Percentiles rank a stretch among this genome's conserved stretches.
These are phyloP conservation scores for Pharnaceum exiguum DNA, from an alignment of 148 eudicot genomes.

Conservation along the genomic window DNA sequence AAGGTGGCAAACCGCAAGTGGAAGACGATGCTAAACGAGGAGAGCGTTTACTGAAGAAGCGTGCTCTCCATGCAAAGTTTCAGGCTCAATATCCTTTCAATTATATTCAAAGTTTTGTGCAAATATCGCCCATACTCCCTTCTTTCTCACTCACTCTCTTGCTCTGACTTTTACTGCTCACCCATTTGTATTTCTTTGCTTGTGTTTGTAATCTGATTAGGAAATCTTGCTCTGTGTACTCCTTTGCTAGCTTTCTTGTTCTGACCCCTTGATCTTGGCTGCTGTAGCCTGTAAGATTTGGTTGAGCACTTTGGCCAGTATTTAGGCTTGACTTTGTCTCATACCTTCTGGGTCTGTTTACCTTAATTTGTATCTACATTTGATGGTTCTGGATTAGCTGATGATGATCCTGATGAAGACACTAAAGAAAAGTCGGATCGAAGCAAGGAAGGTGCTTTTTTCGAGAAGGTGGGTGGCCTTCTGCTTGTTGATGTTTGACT, in stretches of 20 bases:
- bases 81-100: constrained; percentile 84
- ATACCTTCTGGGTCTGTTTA: no score
- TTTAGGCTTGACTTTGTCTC: no score
- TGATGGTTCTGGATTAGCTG: constrained; percentile 53
- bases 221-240: no score
- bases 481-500: not conserved
- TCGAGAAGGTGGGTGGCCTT: constrained; percentile 61
- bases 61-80: constrained; percentile 91
- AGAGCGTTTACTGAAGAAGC: constrained; percentile 74
- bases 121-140: not conserved
- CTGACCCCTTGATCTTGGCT: not conserved
- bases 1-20: constrained; percentile 12
- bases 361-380: constrained; percentile 65
- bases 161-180: not conserved
- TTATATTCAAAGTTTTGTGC: not conserved
- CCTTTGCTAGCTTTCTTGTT: no score
- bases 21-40: constrained; percentile 32
- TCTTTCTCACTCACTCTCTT: not conserved
- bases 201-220: no score
- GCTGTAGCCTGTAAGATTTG: not conserved
- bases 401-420: constrained; percentile 50
- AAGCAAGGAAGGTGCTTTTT: constrained; percentile 51
- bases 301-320: no score
- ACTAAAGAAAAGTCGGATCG: constrained; percentile 29
- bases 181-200: no score